Percentiles rank a stretch among this genome's conserved stretches.
These are phyloP conservation scores for Boletus reticulatus DNA, from an alignment of 768 basidiomycete genomes.

Conservation along the genomic window DNA sequence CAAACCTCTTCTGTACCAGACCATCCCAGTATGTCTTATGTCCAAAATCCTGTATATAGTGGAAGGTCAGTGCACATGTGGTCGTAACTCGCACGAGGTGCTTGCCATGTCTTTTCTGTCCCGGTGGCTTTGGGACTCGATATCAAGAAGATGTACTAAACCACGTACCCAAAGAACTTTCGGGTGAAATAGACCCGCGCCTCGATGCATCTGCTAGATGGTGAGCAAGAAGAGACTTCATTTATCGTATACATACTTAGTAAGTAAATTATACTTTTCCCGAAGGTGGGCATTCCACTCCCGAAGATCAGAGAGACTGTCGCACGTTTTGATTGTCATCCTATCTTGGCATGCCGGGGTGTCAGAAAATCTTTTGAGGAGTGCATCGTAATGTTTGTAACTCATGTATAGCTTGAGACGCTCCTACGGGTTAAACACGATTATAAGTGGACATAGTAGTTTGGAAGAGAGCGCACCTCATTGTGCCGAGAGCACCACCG, in stretches of 20 bases:
- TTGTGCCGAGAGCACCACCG: constrained; percentile 33
- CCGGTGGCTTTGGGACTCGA: not conserved
- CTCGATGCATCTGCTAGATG: constrained; percentile 33
- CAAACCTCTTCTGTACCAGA: constrained; percentile 31
- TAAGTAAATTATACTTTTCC: constrained; percentile 34
- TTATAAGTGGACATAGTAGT: not conserved
- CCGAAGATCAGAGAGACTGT: constrained; percentile 30
- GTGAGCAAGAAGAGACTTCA: not conserved
- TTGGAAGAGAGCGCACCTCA: constrained; percentile 17
- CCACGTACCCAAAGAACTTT: constrained; percentile 39
- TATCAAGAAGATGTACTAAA: not conserved
- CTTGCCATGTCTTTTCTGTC: constrained; percentile 25
- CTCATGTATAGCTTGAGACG: constrained; percentile 37
- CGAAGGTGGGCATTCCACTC: constrained; percentile 34
- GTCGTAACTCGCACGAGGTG: not conserved
- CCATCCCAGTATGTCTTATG: constrained; percentile 37
- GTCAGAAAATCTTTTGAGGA: constrained; percentile 31
- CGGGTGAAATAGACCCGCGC: constrained; percentile 38
- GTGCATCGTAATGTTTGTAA: constrained; percentile 34
- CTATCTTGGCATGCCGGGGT: constrained; percentile 25
- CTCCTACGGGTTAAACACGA: constrained; percentile 16
- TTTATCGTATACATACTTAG: constrained; percentile 19
- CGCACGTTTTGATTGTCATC: constrained; percentile 27
- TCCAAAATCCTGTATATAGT: constrained; percentile 35
- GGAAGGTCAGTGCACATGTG: not conserved